Evolutionary conservation across 371 early-diverging fungal species (phyloP).

Genomic region (Mortierella sp.): DNA sequence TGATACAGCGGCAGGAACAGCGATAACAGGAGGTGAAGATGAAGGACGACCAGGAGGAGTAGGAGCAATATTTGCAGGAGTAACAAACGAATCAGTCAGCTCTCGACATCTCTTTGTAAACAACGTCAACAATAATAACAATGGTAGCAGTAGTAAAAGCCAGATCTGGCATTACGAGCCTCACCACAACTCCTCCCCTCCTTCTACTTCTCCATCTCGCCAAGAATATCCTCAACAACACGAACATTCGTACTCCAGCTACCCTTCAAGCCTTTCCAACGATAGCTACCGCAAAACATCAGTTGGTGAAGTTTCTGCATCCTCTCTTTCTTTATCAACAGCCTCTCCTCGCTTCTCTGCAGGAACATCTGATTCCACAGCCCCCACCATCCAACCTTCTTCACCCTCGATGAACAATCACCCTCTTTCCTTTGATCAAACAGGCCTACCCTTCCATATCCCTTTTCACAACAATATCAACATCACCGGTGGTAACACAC

Average conservation of each 20-base stretch:
- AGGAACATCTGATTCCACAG: conserved; percentile 16
- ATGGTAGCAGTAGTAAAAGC: conserved; percentile 6
- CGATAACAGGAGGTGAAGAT: conserved; percentile 25
- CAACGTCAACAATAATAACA: conserved; percentile 19
- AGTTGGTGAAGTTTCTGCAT: conserved; percentile 11
- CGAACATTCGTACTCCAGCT: conserved; percentile 5
- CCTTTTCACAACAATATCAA: conserved; percentile 7
- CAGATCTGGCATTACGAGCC: conserved; percentile 11
- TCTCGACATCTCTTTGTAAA: conserved; percentile 10
- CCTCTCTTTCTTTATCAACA: conserved; percentile 25
- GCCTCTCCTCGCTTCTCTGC: conserved; percentile 19
- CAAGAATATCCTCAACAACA: conserved; percentile 20
- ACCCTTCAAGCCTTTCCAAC: background rate
- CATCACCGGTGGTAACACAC: conserved; percentile 2
- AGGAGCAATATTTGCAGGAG: conserved; percentile 7
- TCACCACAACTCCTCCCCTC: conserved; percentile 16
- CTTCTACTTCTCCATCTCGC: conserved; percentile 21
- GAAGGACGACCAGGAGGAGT: conserved; percentile 14
- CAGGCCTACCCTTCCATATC: conserved; percentile 5
- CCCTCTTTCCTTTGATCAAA: conserved; percentile 20
- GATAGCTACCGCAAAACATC: conserved; percentile 19
- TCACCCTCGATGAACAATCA: conserved; percentile 29
- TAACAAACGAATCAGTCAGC: conserved; percentile 10
- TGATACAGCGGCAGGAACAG: conserved; percentile 20
- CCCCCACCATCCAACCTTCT: conserved; percentile 7